Base-by-base conservation (phyloP, 257 asterid species). In the Linderniella brevidens region DNA sequence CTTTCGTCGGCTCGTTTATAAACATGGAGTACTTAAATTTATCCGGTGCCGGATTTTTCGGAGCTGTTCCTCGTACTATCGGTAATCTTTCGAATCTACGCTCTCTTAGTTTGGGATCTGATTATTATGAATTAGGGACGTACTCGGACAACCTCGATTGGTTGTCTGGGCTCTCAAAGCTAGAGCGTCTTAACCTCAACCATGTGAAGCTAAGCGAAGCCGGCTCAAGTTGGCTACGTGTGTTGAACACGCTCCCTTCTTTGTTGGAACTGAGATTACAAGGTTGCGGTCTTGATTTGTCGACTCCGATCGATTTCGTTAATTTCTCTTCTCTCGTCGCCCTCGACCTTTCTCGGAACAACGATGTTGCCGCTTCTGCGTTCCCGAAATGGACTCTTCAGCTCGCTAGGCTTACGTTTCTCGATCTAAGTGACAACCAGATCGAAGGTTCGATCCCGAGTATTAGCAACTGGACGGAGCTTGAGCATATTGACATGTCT, bases 371-470 rank as follows among this genome's bases (percentile, higher is more conserved):
- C 1, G 13, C 49, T 25, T 1, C 46, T 15, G 3, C 6, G 3
- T 25, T 61, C 25, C 64, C 55, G 5, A 54, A 40, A 13, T 67
- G 78, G 74, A 42, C 64, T 19, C 67, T 66, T 17, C 48, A 40
- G 45, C 60, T 56, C n/a, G 49, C 9, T 13, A 44, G 57, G 41
- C 65, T 67, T 42, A 37, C 12, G 17, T 54, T 17, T 52, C 73
- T 67, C 41, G 52, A 58, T 42, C 63, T 67, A 0, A 12, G 40
- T 3, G 0, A 0, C 2, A 53, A 12, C 35, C 0, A 0, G 20
- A n/a, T 62, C 2, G 16, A 49, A 38, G 67, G 73, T 9, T 49
- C 61, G 1, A 48, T 65, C 48, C 70, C 77, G 17, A 45, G 17
- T 12, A 0, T 7, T 1, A 49, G 56, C 40, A 54, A 63, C 37